A percentile compares a stretch with the other conserved stretches of the same genome.
phyloP scores from a whole-genome alignment of 202 grass and related monocot genomes.

The Hordeum pubiflorum region DNA sequence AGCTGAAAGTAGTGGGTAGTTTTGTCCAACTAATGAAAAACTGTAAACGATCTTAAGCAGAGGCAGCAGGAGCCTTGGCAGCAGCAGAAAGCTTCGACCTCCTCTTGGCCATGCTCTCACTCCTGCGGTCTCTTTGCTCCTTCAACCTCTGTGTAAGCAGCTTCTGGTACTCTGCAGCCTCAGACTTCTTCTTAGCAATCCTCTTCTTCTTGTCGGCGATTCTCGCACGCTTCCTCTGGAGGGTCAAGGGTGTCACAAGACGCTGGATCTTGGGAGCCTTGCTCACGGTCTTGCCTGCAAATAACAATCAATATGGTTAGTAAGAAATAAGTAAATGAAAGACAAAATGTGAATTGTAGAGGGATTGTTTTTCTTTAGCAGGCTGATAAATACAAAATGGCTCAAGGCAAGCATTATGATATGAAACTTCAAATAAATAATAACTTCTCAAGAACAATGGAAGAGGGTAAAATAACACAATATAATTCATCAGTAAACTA shows the following conservation, averaged over 20 bases:
- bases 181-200: slow-evolving; percentile 61
- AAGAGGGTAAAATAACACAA: background rate
- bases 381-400: background rate
- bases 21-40: slow-evolving; percentile 2
- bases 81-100: slow-evolving; percentile 68
- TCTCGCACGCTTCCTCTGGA: slow-evolving; percentile 78
- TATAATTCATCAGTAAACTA: background rate
- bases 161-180: slow-evolving; percentile 89
- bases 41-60: slow-evolving; percentile 18
- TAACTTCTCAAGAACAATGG: no score
- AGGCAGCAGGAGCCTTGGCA: slow-evolving; percentile 29
- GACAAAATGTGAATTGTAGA: background rate
- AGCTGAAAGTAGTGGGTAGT: background rate
- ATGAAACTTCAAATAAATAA: background rate
- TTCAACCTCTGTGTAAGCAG: slow-evolving; percentile 64
- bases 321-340: background rate
- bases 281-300: slow-evolving; percentile 74
- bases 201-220: slow-evolving; percentile 88
- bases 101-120: slow-evolving; percentile 81
- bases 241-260: slow-evolving; percentile 65
- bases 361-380: background rate
- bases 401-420: background rate
- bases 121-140: slow-evolving; percentile 64
- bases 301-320: background rate
- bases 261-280: slow-evolving; percentile 95